Conservation (phyloP, 1,284 basidiomycete genomes). For the Omphalotus olearius region DNA sequence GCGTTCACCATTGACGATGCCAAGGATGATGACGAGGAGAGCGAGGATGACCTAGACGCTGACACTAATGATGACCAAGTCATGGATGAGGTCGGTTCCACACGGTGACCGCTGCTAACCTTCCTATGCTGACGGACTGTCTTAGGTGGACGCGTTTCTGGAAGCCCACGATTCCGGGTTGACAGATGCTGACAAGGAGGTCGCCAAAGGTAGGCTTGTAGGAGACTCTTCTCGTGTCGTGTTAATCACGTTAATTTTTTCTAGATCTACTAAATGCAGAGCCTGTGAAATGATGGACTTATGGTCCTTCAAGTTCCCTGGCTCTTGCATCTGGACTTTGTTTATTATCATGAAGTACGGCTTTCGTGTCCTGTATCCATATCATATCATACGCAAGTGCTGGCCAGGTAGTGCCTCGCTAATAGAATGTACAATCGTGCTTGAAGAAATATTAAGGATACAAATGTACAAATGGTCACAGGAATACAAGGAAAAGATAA, state of each 20-base stretch:
- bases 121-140: constrained; percentile 6
- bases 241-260: neutral
- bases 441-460: neutral
- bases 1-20: constrained; percentile 93
- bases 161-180: constrained; percentile 87
- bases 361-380: neutral
- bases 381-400: neutral
- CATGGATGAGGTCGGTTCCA: constrained; percentile 72
- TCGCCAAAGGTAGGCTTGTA: constrained; percentile 63
- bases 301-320: too few relatives aligned
- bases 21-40: constrained; percentile 75
- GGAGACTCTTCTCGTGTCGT: too few relatives aligned
- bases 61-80: constrained; percentile 65
- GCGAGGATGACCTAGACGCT: constrained; percentile 53
- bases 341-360: neutral
- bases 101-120: constrained; percentile 3
- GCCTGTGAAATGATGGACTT: constrained; percentile 43
- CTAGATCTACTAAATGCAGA: constrained; percentile 63
- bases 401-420: neutral
- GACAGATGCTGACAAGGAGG: constrained; percentile 79
- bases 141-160: constrained; percentile 83
- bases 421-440: constrained; percentile 1
- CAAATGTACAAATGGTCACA: neutral
- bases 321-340: neutral
- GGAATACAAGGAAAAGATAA: neutral